These are phyloP conservation scores for Schizothecium vesticola DNA, from an alignment of 495 filamentous ascomycete genomes.

Conservation along the genomic window DNA sequence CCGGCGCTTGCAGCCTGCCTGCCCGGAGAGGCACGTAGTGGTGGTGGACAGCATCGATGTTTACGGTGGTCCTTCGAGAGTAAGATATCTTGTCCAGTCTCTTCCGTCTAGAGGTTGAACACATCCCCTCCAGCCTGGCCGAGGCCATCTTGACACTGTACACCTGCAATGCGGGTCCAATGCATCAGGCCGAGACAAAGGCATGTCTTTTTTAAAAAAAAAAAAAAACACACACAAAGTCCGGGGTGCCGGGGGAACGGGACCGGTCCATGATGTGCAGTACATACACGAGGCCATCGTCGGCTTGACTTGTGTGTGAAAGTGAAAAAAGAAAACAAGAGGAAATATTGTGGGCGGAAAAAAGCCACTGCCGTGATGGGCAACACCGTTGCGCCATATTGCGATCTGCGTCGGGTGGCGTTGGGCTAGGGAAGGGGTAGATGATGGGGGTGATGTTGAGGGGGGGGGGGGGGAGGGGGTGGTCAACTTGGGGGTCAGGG, in stretches of 20 bases:
- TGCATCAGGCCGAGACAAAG: not conserved
- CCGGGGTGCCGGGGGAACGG: not conserved
- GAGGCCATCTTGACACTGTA: not conserved
- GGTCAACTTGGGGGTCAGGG: not conserved
- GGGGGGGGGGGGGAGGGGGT: not conserved
- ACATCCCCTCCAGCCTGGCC: too few relatives aligned
- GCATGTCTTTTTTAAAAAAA: not conserved
- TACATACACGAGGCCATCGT: not conserved
- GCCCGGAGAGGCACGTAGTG: not conserved
- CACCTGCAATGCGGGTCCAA: not conserved
- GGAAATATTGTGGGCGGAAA: not conserved
- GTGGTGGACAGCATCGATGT: not conserved
- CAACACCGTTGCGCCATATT: not conserved
- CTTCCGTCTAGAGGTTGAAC: not conserved
- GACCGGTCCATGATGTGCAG: not conserved
- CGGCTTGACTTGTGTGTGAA: not conserved
- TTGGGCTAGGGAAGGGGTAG: not conserved
- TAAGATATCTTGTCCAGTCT: not conserved
- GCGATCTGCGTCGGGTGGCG: not conserved
- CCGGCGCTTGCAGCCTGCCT: not conserved
- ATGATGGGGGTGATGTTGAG: not conserved
- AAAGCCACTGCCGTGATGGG: not conserved
- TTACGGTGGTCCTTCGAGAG: not conserved
- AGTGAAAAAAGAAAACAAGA: not conserved
- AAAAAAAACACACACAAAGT: not conserved